Evolutionary conservation across 2,329 filamentous ascomycete species (phyloP).

Genomic region (Aspergillus fumigatus): DNA sequence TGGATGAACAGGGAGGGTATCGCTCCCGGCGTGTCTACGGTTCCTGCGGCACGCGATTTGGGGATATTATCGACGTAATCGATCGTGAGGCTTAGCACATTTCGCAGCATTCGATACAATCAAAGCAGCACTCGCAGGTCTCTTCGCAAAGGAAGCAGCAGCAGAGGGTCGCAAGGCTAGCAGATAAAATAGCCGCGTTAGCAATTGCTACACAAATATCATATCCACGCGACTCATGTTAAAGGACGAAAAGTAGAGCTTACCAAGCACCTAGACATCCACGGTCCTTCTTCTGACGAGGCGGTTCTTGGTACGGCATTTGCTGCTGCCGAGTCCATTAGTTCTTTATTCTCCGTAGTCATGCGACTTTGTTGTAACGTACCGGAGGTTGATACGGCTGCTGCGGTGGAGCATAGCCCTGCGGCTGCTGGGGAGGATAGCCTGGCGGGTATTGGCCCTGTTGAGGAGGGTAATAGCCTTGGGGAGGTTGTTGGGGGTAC

Average conservation of each 20-base stretch:
- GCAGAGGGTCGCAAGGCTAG: constrained; percentile 53
- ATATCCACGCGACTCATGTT: neutral
- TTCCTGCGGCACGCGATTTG: constrained; percentile 17
- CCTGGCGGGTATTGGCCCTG: constrained; percentile 33
- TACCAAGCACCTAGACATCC: constrained; percentile 52
- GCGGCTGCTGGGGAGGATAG: constrained; percentile 27
- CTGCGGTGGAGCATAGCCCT: constrained; percentile 24
- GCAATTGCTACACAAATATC: neutral
- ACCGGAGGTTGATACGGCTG: constrained; percentile 26
- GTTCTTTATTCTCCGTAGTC: neutral
- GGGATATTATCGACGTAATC: constrained; percentile 22
- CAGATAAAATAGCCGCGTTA: constrained; percentile 6
- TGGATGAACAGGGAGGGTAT: neutral
- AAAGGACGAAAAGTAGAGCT: constrained; percentile 11
- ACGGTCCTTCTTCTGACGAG: constrained; percentile 44
- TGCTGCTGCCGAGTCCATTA: constrained; percentile 12
- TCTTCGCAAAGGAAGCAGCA: constrained; percentile 63
- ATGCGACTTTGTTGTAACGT: constrained; percentile 10
- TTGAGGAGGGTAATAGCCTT: constrained; percentile 24
- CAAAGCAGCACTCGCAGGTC: constrained; percentile 60
- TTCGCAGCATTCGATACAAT: constrained; percentile 53
- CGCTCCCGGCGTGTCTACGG: constrained; percentile 1
- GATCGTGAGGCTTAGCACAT: constrained; percentile 28
- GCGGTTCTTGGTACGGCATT: constrained; percentile 50
- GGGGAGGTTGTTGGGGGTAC: neutral